These are phyloP conservation scores for Colletotrichum scovillei DNA, from an alignment of 2,329 filamentous ascomycete genomes.

Conservation along the genomic window DNA sequence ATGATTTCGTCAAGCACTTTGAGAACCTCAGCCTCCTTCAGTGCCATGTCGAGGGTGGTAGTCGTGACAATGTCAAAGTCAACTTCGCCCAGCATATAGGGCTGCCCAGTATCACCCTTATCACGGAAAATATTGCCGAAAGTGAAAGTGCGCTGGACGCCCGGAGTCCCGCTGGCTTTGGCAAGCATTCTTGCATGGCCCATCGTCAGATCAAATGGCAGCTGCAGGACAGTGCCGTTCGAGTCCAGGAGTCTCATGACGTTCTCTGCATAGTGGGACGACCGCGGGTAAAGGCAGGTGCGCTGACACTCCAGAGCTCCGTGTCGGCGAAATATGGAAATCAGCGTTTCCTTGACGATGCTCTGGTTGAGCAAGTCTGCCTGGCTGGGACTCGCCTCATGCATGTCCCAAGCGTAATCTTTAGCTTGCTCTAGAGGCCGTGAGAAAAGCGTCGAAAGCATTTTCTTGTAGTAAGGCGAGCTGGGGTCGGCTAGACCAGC, in stretches of 20 bases:
- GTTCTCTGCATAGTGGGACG: conserved; percentile 79
- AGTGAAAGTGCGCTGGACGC: conserved; percentile 81
- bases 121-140: conserved; percentile 92
- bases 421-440: conserved; percentile 82
- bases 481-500: conserved; percentile 83
- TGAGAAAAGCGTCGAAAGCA: conserved; percentile 86
- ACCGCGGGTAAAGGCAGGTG: conserved; percentile 83
- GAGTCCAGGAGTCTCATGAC: conserved; percentile 84
- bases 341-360: conserved; percentile 79
- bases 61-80: conserved; percentile 96
- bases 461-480: conserved; percentile 90
- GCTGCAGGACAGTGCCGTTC: conserved; percentile 87
- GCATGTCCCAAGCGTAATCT: conserved; percentile 83
- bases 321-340: conserved; percentile 85
- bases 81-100: conserved; percentile 85
- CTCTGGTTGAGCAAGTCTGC: conserved; percentile 77
- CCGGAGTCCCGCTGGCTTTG: conserved; percentile 69
- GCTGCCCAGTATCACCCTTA: conserved; percentile 81
- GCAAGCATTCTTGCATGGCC: conserved; percentile 89
- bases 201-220: conserved; percentile 94
- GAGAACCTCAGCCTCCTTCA: conserved; percentile 93
- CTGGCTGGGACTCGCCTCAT: conserved; percentile 62
- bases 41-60: conserved; percentile 81
- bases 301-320: conserved; percentile 86
- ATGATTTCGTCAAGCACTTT: conserved; percentile 96